These are phyloP conservation scores for Boletus barrowsii DNA, from an alignment of 768 basidiomycete species.

Conservation along the genomic window DNA sequence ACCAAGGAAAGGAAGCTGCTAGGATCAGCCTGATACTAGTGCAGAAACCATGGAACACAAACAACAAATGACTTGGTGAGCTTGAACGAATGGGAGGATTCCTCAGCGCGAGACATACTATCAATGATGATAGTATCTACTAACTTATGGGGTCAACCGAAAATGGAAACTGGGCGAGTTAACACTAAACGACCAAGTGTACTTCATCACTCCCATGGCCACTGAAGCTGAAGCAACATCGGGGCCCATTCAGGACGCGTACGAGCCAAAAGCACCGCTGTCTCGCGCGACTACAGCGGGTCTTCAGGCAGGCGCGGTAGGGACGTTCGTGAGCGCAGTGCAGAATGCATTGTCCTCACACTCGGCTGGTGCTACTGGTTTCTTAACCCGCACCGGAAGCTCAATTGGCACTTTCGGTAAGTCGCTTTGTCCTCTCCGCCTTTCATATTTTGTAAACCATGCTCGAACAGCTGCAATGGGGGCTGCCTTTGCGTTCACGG, in stretches of 20 bases:
- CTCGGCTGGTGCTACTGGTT: slow-evolving; percentile 76
- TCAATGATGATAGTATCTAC: no score
- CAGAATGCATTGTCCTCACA: slow-evolving; percentile 83
- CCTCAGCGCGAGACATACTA: slow-evolving; percentile 8
- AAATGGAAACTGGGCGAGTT: slow-evolving; percentile 21
- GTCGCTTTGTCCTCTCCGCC: slow-evolving; percentile 22
- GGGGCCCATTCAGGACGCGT: slow-evolving; percentile 22
- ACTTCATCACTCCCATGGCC: slow-evolving; percentile 19
- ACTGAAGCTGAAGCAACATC: slow-evolving; percentile 13
- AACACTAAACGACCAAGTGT: background rate
- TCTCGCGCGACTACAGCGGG: slow-evolving; percentile 55
- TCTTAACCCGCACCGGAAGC: slow-evolving; percentile 82
- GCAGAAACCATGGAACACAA: slow-evolving; percentile 26
- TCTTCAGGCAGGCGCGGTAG: slow-evolving; percentile 63
- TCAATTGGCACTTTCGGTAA: slow-evolving; percentile 91
- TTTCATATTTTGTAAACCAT: slow-evolving; percentile 2
- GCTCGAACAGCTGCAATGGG: slow-evolving; percentile 76
- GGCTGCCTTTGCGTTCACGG: slow-evolving; percentile 78
- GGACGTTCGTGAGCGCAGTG: slow-evolving; percentile 64
- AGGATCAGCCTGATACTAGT: slow-evolving; percentile 9
- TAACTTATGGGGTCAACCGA: slow-evolving; percentile 1
- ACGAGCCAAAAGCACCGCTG: slow-evolving; percentile 53
- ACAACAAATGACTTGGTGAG: slow-evolving; percentile 45
- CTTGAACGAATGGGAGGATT: slow-evolving; percentile 34
- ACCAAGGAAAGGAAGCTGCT: slow-evolving; percentile 33